Evolutionary conservation across 23 red algal species (phyloP).

Genomic region (Gracilaria domingensis): DNA sequence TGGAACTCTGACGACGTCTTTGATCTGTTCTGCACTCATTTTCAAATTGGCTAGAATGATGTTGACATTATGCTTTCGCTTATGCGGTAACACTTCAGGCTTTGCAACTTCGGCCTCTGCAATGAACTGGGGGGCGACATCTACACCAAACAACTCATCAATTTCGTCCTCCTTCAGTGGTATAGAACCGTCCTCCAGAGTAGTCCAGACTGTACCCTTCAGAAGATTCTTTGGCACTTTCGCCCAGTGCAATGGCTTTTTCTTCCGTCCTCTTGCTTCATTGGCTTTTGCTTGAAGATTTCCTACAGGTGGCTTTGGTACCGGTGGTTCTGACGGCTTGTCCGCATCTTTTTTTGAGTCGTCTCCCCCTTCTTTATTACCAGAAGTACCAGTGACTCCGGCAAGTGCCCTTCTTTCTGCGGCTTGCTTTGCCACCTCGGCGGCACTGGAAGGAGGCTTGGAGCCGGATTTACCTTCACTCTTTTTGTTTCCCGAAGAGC

Average conservation of each 20-base stretch:
- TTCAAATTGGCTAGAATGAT: constrained; percentile 91
- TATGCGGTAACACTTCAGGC: constrained; percentile 90
- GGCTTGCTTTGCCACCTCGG: constrained; percentile 72
- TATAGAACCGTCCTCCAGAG: constrained; percentile 72
- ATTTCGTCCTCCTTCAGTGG: constrained; percentile 80
- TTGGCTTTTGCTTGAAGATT: constrained; percentile 83
- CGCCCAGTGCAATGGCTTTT: constrained; percentile 94
- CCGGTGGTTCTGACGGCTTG: constrained; percentile 48
- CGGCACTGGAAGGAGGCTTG: constrained; percentile 30
- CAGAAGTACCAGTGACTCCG: constrained; percentile 10
- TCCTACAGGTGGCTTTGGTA: constrained; percentile 68
- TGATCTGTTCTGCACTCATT: constrained; percentile 89
- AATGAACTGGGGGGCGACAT: constrained; percentile 58
- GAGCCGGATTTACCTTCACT: constrained; percentile 9
- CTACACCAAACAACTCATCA: constrained; percentile 94
- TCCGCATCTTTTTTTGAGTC: constrained; percentile 37
- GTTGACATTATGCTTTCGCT: constrained; percentile 97
- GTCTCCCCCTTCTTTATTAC: constrained; percentile 4
- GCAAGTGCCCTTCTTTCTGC: constrained; percentile 63
- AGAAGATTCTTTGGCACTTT: constrained; percentile 92
- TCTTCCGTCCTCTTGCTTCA: constrained; percentile 81
- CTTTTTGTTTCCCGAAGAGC: constrained; percentile 20
- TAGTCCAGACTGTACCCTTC: constrained; percentile 80
- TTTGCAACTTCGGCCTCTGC: constrained; percentile 77
- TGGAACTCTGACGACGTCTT: constrained; percentile 78